Conservation (phyloP, 2,329 filamentous ascomycete species). For the Ceratocystis ficicola region DNA sequence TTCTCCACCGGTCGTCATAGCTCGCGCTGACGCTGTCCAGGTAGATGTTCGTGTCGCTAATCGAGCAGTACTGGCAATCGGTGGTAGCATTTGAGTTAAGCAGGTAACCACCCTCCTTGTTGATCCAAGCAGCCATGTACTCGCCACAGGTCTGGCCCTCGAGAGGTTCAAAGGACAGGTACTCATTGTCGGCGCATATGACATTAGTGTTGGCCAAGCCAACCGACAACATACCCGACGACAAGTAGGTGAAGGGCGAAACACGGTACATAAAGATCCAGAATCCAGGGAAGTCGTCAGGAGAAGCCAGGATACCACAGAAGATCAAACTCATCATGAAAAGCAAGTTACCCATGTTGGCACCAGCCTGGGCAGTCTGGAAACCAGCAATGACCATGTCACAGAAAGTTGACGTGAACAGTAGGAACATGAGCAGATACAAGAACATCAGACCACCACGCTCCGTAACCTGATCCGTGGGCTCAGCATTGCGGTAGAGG, state of each 20-base stretch:
- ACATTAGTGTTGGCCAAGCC: slow-evolving; percentile 57
- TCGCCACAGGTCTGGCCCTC: slow-evolving; percentile 44
- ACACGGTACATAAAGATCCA: slow-evolving; percentile 79
- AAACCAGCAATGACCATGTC: slow-evolving; percentile 65
- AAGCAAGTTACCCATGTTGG: slow-evolving; percentile 61
- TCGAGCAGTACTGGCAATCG: slow-evolving; percentile 45
- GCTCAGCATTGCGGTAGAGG: slow-evolving; percentile 56
- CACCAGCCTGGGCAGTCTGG: slow-evolving; percentile 61
- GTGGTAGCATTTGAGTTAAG: slow-evolving; percentile 36
- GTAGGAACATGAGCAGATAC: slow-evolving; percentile 59
- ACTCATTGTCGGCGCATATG: slow-evolving; percentile 57
- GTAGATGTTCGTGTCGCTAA: slow-evolving; percentile 42
- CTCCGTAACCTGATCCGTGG: slow-evolving; percentile 48
- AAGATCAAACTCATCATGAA: slow-evolving; percentile 65
- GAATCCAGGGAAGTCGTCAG: slow-evolving; percentile 53
- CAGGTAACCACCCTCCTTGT: slow-evolving; percentile 41
- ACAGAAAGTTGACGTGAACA: slow-evolving; percentile 73
- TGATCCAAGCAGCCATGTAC: slow-evolving; percentile 45
- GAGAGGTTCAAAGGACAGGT: slow-evolving; percentile 52
- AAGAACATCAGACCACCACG: slow-evolving; percentile 72
- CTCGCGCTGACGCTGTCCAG: slow-evolving; percentile 37
- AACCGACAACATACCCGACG: slow-evolving; percentile 57
- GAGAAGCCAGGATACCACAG: slow-evolving; percentile 59
- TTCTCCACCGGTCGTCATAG: slow-evolving; percentile 53
- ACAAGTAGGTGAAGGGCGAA: slow-evolving; percentile 72